Evolutionary conservation across 345 rosid species (phyloP).

Genomic region (Populus pruinosa): DNA sequence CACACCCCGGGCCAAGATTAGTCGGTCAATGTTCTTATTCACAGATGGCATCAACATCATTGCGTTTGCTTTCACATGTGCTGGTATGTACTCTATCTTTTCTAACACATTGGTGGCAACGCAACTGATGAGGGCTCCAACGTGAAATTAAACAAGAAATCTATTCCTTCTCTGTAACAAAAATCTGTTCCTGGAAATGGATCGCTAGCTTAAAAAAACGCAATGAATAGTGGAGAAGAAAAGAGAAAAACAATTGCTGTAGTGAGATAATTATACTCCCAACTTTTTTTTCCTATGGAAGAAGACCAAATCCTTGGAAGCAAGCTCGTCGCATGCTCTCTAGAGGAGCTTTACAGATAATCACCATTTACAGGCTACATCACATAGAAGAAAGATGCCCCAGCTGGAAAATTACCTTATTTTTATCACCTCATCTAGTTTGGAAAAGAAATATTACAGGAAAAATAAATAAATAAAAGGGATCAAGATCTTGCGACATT

Average conservation of each 20-base stretch:
- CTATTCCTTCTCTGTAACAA: too few relatives aligned
- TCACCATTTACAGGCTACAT: too few relatives aligned
- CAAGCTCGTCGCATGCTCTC: neutral
- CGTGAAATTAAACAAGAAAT: neutral
- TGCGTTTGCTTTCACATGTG: neutral
- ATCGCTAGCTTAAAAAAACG: neutral
- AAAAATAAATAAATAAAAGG: neutral
- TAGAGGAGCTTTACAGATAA: neutral
- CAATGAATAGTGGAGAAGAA: neutral
- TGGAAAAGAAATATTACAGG: neutral
- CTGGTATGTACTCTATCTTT: neutral
- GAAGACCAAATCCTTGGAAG: neutral
- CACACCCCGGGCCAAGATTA: neutral
- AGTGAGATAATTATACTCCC: neutral
- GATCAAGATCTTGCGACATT: neutral
- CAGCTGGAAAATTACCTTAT: neutral
- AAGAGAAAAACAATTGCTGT: neutral
- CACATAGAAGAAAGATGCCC: too few relatives aligned
- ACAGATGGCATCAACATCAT: too few relatives aligned
- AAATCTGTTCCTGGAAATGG: neutral
- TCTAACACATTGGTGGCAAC: neutral
- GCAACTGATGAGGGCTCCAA: neutral
- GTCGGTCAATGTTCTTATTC: too few relatives aligned
- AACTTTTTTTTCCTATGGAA: neutral
- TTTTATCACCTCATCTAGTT: neutral